Evolutionary conservation across 352 stramenopile genomes (phyloP).

Genomic region (Phytophthora tentaculata): DNA sequence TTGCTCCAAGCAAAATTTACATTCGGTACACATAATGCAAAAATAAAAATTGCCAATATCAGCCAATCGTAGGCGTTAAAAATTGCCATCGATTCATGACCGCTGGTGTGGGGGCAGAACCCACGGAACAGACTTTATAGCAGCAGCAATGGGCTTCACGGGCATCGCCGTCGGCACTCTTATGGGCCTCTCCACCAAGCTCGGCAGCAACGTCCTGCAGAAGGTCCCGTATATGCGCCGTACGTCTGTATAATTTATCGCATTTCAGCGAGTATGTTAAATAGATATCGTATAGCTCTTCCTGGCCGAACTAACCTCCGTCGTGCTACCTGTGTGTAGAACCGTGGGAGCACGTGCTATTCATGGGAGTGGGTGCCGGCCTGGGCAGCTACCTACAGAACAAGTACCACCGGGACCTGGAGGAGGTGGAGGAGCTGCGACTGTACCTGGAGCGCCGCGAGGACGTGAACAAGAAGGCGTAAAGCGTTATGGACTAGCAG

Average conservation of each 20-base stretch:
- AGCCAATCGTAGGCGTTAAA: conserved; percentile 13
- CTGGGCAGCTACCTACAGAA: conserved; percentile 72
- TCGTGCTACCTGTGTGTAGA: conserved; percentile 42
- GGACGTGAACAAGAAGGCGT: conserved; percentile 61
- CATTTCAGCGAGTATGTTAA: background rate
- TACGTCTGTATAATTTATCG: conserved; percentile 45
- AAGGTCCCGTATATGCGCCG: conserved; percentile 86
- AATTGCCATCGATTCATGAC: conserved; percentile 25
- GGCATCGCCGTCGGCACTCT: conserved; percentile 72
- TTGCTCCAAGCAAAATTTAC: conserved; percentile 30
- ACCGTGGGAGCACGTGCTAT: conserved; percentile 82
- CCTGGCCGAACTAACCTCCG: conserved; percentile 2
- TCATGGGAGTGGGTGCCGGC: conserved; percentile 69
- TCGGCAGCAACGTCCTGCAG: conserved; percentile 83
- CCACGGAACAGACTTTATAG: conserved; percentile 23
- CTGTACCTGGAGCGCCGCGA: conserved; percentile 72
- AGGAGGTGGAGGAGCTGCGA: conserved; percentile 80
- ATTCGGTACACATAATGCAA: conserved; percentile 24
- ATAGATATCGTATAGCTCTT: background rate
- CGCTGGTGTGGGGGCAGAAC: conserved; percentile 35
- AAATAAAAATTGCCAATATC: conserved; percentile 2
- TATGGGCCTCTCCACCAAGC: conserved; percentile 82
- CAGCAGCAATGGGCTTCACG: conserved; percentile 70
- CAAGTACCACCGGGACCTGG: conserved; percentile 76
- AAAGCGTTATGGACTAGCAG: conserved; percentile 7